A percentile compares a stretch with the other conserved stretches of the same genome.
These are phyloP conservation scores for Solanum chilense DNA, from an alignment of 257 asterid genomes.

Conservation along the genomic window DNA sequence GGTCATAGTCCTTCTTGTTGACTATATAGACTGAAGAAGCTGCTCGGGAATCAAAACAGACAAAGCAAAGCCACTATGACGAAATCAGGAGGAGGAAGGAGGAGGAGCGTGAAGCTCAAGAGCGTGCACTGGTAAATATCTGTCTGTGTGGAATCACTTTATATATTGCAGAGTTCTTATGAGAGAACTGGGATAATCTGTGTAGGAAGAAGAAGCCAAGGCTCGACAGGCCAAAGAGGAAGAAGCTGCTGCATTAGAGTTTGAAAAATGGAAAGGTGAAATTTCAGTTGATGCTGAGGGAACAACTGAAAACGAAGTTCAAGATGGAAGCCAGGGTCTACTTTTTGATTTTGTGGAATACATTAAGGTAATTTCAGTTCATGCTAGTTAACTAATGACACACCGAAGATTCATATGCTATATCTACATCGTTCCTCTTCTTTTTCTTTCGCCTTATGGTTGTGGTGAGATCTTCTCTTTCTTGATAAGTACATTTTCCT, in stretches of 20 bases:
- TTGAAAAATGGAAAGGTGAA: conserved; percentile 93
- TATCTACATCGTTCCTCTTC: background rate
- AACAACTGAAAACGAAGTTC: conserved; percentile 72
- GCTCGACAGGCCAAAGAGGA: conserved; percentile 90
- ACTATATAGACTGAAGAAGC: conserved; percentile 71
- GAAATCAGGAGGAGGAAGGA: conserved; percentile 93
- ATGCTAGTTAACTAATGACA: background rate
- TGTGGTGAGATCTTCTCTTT: background rate
- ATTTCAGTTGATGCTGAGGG: conserved; percentile 98
- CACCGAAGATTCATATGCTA: background rate
- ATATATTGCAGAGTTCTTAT: background rate
- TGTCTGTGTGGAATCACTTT: background rate
- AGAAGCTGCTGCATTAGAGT: conserved; percentile 84
- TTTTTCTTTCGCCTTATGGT: background rate
- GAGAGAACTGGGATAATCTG: background rate
- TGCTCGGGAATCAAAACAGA: conserved; percentile 58
- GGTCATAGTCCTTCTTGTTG: conserved; percentile 10
- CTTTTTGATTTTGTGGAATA: conserved; percentile 87
- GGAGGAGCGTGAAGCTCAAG: conserved; percentile 95
- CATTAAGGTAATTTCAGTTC: conserved; percentile 55
- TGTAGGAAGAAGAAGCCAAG: conserved; percentile 91
- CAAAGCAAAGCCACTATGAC: conserved; percentile 84
- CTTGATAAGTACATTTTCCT: background rate
- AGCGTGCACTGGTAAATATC: conserved; percentile 65
- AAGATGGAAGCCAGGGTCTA: conserved; percentile 76